phyloP scores from a whole-genome alignment of 148 eudicot genomes.

The Vaccinium macrocarpon region DNA sequence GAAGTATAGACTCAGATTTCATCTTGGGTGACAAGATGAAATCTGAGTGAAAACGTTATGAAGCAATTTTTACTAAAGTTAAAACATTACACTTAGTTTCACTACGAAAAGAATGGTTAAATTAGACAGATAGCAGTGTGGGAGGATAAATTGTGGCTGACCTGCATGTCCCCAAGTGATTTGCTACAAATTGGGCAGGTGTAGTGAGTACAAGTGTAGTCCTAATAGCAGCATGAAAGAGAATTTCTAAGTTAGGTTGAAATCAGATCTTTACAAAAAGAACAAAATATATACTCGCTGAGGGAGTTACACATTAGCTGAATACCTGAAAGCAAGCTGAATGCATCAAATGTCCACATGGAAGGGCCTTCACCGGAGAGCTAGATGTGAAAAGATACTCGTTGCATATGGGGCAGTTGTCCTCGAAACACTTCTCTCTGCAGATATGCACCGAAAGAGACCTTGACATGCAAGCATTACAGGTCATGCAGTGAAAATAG shows the following conservation, averaged over 20 bases:
- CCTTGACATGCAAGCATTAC: conserved; percentile 89
- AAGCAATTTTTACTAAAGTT: background rate
- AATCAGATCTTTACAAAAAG: background rate
- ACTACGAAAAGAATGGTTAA: background rate
- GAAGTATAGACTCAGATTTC: background rate
- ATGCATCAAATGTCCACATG: conserved; percentile 98
- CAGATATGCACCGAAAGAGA: conserved; percentile 63
- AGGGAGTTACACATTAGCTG: conserved; percentile 1
- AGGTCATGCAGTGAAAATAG: conserved; percentile 92
- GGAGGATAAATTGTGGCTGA: conserved; percentile 27
- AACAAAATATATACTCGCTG: background rate
- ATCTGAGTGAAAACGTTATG: background rate
- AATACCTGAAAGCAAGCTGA: conserved; percentile 90
- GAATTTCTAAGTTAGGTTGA: conserved; percentile 13
- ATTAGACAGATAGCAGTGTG: background rate
- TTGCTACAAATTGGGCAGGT: conserved; percentile 96
- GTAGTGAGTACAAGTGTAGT: conserved; percentile 69
- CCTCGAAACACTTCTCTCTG: conserved; percentile 82
- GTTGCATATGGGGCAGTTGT: conserved; percentile 88
- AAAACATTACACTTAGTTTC: background rate
- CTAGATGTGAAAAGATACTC: conserved; percentile 86
- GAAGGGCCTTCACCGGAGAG: conserved; percentile 73
- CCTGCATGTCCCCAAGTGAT: conserved; percentile 99
- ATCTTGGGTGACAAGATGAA: background rate
- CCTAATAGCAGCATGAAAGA: conserved; percentile 45